Percentiles rank a stretch among this genome's conserved stretches.
Conservation (phyloP, 1,284 basidiomycete species). For the Psilocybe mexicana region DNA sequence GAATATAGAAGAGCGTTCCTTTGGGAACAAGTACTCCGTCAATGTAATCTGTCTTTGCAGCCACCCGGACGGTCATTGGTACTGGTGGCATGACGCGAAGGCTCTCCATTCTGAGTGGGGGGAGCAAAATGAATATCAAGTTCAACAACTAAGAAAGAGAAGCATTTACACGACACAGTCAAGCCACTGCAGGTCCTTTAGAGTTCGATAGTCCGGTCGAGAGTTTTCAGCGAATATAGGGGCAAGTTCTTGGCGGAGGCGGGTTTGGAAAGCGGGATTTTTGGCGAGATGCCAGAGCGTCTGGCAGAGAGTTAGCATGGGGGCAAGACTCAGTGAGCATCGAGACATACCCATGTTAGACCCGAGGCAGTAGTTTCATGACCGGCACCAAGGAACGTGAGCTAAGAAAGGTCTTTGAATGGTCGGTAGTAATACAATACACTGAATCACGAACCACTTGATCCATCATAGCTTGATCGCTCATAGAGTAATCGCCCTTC, state of each 20-base stretch:
- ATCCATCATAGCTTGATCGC: constrained; percentile 48
- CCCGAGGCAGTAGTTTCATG: constrained; percentile 54
- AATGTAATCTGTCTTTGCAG: constrained; percentile 43
- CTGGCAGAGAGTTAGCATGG: constrained; percentile 16
- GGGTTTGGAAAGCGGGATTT: constrained; percentile 36
- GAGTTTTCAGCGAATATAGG: constrained; percentile 37
- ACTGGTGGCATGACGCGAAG: constrained; percentile 48
- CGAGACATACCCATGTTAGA: constrained; percentile 41
- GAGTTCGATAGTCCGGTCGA: constrained; percentile 43
- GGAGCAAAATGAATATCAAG: constrained; percentile 2
- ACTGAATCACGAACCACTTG: constrained; percentile 40
- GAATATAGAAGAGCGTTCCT: constrained; percentile 49
- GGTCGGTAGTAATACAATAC: not conserved
- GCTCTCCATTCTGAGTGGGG: constrained; percentile 23
- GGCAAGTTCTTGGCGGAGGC: constrained; percentile 44
- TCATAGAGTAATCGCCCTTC: constrained; percentile 38
- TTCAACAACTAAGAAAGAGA: constrained; percentile 8
- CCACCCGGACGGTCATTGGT: constrained; percentile 46
- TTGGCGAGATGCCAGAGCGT: constrained; percentile 40
- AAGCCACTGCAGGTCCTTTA: constrained; percentile 49
- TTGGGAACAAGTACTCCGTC: constrained; percentile 47
- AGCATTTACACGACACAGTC: constrained; percentile 46
- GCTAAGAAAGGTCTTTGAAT: constrained; percentile 23
- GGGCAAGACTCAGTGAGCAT: not conserved
- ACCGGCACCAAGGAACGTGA: constrained; percentile 52